Percentiles rank a stretch among this genome's conserved stretches.
Conservation (phyloP, 306 rosid species). For the Prunus fruticosa region DNA sequence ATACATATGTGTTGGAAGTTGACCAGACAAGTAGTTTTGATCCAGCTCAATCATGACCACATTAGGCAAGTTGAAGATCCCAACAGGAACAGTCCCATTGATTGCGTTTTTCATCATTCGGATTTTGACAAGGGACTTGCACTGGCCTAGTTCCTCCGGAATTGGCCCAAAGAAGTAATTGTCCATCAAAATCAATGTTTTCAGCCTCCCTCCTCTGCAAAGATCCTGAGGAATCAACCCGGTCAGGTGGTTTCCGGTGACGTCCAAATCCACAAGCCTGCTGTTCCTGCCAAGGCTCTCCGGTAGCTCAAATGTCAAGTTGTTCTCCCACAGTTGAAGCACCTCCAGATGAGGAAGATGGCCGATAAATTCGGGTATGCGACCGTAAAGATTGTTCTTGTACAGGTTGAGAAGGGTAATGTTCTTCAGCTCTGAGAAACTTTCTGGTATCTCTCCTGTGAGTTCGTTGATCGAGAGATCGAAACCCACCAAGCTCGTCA, state of each 20-base stretch:
- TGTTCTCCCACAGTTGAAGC: conserved; percentile 76
- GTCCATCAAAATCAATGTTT: conserved; percentile 38
- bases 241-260: conserved; percentile 55
- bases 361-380: conserved; percentile 50
- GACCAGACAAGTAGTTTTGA: conserved; percentile 51
- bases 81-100: conserved; percentile 54
- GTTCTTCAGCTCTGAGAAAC: conserved; percentile 44
- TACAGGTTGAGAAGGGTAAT: conserved; percentile 56
- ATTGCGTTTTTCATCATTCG: conserved; percentile 51
- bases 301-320: conserved; percentile 65
- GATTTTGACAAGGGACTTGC: conserved; percentile 50
- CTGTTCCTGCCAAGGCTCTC: conserved; percentile 62
- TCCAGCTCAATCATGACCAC: conserved; percentile 36
- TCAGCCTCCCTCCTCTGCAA: conserved; percentile 54
- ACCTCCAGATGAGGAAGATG: conserved; percentile 59
- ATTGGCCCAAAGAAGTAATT: conserved; percentile 67
- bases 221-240: conserved; percentile 63
- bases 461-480: conserved; percentile 69
- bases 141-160: conserved; percentile 56
- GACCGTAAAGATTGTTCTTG: conserved; percentile 51
- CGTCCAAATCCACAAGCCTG: conserved; percentile 47
- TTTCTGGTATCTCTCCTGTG: conserved; percentile 65
- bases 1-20: conserved; percentile 46
- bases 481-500: conserved; percentile 44
- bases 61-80: conserved; percentile 54